A percentile compares a stretch with the other conserved stretches of the same genome.
Conservation (phyloP, 2,329 filamentous ascomycete species). For the Colletotrichum filicis region DNA sequence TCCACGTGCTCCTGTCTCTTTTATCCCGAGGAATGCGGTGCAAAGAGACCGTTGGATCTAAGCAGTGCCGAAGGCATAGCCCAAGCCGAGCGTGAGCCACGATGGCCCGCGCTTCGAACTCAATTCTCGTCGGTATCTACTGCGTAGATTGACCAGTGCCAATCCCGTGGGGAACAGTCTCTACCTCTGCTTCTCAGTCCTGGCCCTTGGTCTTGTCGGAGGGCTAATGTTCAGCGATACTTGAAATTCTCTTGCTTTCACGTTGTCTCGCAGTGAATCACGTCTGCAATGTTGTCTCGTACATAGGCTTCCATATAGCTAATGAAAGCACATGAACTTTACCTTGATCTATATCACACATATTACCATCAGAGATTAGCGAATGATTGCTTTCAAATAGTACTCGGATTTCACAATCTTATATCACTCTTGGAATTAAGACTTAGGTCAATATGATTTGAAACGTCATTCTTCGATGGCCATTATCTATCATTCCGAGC, state of each 20-base stretch:
- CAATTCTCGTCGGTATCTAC: neutral
- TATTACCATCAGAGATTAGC: neutral
- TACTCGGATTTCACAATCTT: neutral
- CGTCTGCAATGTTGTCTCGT: too few relatives aligned
- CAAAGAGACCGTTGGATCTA: neutral
- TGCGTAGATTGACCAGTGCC: neutral
- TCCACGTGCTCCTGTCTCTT: neutral
- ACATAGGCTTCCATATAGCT: neutral
- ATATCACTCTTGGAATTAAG: neutral
- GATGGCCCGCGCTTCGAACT: neutral
- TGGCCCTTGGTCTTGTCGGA: neutral
- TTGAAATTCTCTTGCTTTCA: too few relatives aligned
- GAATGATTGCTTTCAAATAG: neutral
- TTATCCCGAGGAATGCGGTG: neutral
- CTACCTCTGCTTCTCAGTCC: neutral
- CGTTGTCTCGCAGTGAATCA: too few relatives aligned
- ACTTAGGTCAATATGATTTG: neutral
- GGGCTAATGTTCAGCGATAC: neutral
- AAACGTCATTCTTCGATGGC: neutral
- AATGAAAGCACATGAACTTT: too few relatives aligned
- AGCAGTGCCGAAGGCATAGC: neutral
- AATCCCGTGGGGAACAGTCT: neutral
- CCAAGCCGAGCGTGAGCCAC: neutral
- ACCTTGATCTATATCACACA: neutral
- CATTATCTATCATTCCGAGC: slow-evolving; percentile 4